Conservation (phyloP, 139 green algal species). For the Prasinococcaceae sp. region DNA sequence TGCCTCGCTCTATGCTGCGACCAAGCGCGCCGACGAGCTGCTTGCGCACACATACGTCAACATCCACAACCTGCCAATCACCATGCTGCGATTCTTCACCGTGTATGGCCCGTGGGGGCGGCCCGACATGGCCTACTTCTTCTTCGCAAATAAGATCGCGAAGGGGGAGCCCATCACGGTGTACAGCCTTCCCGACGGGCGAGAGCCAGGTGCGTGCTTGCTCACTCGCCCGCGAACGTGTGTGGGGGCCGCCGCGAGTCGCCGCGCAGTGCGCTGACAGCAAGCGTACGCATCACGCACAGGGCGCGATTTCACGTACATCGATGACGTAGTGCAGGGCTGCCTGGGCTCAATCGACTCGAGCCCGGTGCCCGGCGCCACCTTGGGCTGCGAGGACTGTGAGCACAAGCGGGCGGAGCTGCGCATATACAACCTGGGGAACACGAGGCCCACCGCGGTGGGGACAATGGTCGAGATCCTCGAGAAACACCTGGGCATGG, state of each 20-base stretch:
- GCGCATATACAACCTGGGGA: conserved; percentile 55
- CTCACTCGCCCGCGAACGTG: neutral
- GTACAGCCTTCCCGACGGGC: conserved; percentile 27
- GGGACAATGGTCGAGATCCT: conserved; percentile 45
- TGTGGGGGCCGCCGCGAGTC: neutral
- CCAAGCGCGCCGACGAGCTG: conserved; percentile 55
- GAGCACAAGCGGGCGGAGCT: conserved; percentile 7
- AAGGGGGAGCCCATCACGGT: conserved; percentile 42
- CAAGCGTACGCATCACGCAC: neutral
- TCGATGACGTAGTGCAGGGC: conserved; percentile 58
- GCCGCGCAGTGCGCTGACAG: neutral
- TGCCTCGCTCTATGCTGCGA: conserved; percentile 58
- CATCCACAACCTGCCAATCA: conserved; percentile 52
- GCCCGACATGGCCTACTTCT: conserved; percentile 66
- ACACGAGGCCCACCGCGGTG: conserved; percentile 53
- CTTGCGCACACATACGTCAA: conserved; percentile 57
- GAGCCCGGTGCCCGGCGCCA: no score
- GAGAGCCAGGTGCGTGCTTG: conserved; percentile 16
- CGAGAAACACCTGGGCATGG: conserved; percentile 36
- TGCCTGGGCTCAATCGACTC: conserved; percentile 41
- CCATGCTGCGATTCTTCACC: conserved; percentile 62
- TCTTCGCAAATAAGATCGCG: conserved; percentile 48
- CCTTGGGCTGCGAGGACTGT: conserved; percentile 21
- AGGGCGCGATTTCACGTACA: conserved; percentile 62
- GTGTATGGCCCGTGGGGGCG: conserved; percentile 61